Evolutionary conservation across 768 basidiomycete genomes (phyloP).

Genomic region (Cubamyces lactineus): DNA sequence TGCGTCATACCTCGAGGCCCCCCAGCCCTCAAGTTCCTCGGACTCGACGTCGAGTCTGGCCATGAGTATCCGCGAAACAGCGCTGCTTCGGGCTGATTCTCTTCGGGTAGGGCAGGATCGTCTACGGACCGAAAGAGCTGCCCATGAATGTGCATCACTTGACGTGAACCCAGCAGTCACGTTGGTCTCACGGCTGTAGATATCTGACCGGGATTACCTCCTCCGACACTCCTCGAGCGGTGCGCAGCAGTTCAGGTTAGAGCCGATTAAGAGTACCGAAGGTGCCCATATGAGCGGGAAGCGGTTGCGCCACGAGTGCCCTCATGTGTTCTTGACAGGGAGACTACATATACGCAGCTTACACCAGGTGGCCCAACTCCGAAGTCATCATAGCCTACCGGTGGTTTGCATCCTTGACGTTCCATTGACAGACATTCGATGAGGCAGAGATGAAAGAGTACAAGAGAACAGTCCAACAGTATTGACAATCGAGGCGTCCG

Average conservation of each 20-base stretch:
- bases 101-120: neutral
- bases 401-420: neutral
- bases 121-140: neutral
- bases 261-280: too few species aligned
- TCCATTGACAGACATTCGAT: neutral
- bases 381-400: too few species aligned
- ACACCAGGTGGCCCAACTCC: too few species aligned
- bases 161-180: conserved; percentile 3
- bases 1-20: conserved; percentile 10
- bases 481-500: neutral
- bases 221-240: neutral
- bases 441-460: neutral
- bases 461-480: neutral
- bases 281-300: neutral
- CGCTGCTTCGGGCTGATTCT: neutral
- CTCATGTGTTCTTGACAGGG: too few species aligned
- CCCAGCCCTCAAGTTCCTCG: too few species aligned
- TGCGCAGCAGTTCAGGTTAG: too few species aligned
- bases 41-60: too few species aligned
- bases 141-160: neutral
- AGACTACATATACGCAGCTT: too few species aligned
- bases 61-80: too few species aligned
- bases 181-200: neutral
- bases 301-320: neutral
- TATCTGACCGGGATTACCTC: neutral